These are phyloP conservation scores for Claviceps sp. DNA, from an alignment of 2,329 filamentous ascomycete species.

Conservation along the genomic window DNA sequence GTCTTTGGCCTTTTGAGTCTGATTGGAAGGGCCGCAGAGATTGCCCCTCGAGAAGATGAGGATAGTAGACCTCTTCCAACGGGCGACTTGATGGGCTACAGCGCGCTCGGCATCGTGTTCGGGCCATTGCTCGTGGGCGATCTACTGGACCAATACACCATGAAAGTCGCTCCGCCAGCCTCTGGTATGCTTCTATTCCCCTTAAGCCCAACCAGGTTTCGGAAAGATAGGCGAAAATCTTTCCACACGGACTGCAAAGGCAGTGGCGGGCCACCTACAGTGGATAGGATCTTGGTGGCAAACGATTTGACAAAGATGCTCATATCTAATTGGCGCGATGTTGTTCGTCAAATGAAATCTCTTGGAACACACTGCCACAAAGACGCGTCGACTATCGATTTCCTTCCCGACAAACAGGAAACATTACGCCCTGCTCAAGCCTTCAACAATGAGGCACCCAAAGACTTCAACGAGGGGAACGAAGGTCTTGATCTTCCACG, in stretches of 20 bases:
- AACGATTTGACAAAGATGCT: slow-evolving; percentile 52
- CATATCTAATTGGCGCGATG: slow-evolving; percentile 50
- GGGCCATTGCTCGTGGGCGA: slow-evolving; percentile 50
- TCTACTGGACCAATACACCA: slow-evolving; percentile 36
- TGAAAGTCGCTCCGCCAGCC: slow-evolving; percentile 28
- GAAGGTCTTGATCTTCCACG: background rate
- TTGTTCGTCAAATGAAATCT: slow-evolving; percentile 45
- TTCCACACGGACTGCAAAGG: slow-evolving; percentile 4
- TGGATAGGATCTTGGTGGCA: slow-evolving; percentile 45
- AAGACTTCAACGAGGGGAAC: background rate
- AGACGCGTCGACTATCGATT: slow-evolving; percentile 8
- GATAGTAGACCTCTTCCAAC: slow-evolving; percentile 38
- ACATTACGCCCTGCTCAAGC: background rate
- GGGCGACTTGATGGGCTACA: slow-evolving; percentile 50
- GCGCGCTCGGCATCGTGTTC: slow-evolving; percentile 49
- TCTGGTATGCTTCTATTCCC: slow-evolving; percentile 30
- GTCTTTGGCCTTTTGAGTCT: slow-evolving; percentile 53
- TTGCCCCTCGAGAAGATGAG: slow-evolving; percentile 36
- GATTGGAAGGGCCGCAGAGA: slow-evolving; percentile 45
- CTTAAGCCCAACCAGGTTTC: slow-evolving; percentile 27
- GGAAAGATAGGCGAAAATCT: slow-evolving; percentile 14
- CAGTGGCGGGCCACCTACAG: slow-evolving; percentile 14
- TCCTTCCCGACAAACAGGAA: slow-evolving; percentile 3
- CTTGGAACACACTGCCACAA: slow-evolving; percentile 21
- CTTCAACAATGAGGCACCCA: background rate